These are phyloP conservation scores for Zygoascus biomembranicola DNA, from an alignment of 805 yeast genomes.

Conservation along the genomic window DNA sequence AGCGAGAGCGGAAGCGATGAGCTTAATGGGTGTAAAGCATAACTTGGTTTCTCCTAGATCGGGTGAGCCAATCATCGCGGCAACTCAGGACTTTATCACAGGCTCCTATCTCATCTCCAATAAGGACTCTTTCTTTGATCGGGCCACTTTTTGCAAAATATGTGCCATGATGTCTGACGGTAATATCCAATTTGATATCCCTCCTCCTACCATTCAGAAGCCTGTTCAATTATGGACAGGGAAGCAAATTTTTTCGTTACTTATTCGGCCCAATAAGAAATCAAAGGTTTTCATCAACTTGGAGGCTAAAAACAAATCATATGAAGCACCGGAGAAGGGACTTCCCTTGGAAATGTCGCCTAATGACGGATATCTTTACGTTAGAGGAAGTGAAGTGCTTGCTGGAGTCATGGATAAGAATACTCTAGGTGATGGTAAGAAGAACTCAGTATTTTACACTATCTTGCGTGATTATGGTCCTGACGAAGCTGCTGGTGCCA, in stretches of 20 bases:
- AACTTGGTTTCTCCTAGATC: constrained; percentile 92
- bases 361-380: constrained; percentile 88
- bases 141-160: constrained; percentile 74
- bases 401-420: constrained; percentile 97
- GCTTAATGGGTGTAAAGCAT: constrained; percentile 95
- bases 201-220: constrained; percentile 89
- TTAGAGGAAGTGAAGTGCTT: constrained; percentile 80
- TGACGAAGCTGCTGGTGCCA: constrained; percentile 86
- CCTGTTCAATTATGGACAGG: constrained; percentile 95
- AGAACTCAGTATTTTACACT: constrained; percentile 91
- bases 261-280: constrained; percentile 70
- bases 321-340: constrained; percentile 61
- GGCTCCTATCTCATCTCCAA: constrained; percentile 90
- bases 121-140: constrained; percentile 87
- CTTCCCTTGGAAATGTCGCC: constrained; percentile 92
- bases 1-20: constrained; percentile 98
- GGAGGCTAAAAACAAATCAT: constrained; percentile 92
- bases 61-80: constrained; percentile 99
- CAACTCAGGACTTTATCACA: constrained; percentile 98
- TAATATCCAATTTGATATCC: constrained; percentile 75
- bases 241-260: constrained; percentile 82
- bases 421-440: constrained; percentile 94
- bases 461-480: constrained; percentile 96
- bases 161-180: constrained; percentile 97
- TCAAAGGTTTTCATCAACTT: constrained; percentile 81